Evolutionary conservation across 371 early-diverging fungal genomes (phyloP).

Genomic region (Rhizopus microsporus): DNA sequence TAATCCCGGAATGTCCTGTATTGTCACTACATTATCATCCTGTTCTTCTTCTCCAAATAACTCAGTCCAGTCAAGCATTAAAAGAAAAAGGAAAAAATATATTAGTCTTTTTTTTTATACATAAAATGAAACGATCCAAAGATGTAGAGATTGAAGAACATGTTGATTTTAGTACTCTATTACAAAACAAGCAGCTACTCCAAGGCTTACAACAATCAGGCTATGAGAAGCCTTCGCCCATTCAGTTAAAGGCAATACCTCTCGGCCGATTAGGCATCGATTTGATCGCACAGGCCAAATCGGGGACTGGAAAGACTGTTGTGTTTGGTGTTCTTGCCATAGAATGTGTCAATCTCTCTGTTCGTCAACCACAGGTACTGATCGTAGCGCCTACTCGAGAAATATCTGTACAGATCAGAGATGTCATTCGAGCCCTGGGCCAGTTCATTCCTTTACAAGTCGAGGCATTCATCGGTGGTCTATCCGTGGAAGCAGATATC

Average conservation of each 20-base stretch:
- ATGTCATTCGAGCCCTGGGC: slow-evolving; percentile 59
- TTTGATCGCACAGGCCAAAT: slow-evolving; percentile 92
- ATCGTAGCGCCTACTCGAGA: slow-evolving; percentile 93
- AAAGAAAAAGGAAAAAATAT: background rate
- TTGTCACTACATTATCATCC: slow-evolving; percentile 6
- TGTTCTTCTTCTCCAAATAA: slow-evolving; percentile 38
- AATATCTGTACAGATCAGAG: slow-evolving; percentile 88
- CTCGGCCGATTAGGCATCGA: slow-evolving; percentile 81
- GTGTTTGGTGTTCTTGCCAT: slow-evolving; percentile 92
- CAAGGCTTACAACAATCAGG: slow-evolving; percentile 57
- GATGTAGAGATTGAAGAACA: slow-evolving; percentile 66
- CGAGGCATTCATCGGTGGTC: slow-evolving; percentile 89
- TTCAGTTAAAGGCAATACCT: slow-evolving; percentile 88
- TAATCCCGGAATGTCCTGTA: slow-evolving; percentile 33
- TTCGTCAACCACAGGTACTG: slow-evolving; percentile 50
- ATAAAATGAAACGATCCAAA: slow-evolving; percentile 37
- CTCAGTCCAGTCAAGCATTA: slow-evolving; percentile 31
- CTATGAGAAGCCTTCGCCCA: slow-evolving; percentile 76
- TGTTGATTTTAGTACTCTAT: slow-evolving; percentile 56
- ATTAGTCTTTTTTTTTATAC: slow-evolving; percentile 1
- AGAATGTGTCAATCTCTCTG: slow-evolving; percentile 63
- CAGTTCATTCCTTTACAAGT: slow-evolving; percentile 63
- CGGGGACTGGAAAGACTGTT: slow-evolving; percentile 97
- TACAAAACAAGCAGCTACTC: slow-evolving; percentile 51
- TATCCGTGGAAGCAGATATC: slow-evolving; percentile 69